Conservation (phyloP, 331 rosid species). For the Spiraea crenata region DNA sequence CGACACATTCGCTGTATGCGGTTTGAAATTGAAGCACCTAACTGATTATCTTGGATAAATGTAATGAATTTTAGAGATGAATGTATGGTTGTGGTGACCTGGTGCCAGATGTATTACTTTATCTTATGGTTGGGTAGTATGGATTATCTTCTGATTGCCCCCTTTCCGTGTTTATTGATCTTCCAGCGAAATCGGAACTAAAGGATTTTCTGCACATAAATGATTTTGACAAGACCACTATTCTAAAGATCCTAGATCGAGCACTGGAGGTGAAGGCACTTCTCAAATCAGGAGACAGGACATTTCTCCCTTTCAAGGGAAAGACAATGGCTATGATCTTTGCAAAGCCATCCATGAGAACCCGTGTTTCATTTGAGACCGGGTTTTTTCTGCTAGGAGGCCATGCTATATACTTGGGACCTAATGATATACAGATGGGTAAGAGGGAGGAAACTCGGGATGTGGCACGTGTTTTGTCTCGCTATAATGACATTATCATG, state of each 20-base stretch:
- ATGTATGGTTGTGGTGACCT: neutral
- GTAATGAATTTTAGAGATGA: neutral
- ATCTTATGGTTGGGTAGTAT: neutral
- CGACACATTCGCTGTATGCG: no score
- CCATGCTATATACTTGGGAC: conserved; percentile 89
- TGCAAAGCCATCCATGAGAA: conserved; percentile 95
- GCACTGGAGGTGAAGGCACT: conserved; percentile 80
- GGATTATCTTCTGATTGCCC: neutral
- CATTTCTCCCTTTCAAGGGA: conserved; percentile 81
- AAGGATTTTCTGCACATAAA: conserved; percentile 79
- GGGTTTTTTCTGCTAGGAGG: conserved; percentile 87
- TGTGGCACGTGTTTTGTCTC: conserved; percentile 79
- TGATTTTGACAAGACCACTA: conserved; percentile 74
- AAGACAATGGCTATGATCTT: conserved; percentile 97
- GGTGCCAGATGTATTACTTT: neutral
- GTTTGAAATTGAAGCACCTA: neutral
- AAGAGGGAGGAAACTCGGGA: conserved; percentile 97
- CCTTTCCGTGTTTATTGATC: neutral
- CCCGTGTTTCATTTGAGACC: conserved; percentile 91
- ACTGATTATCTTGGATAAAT: neutral
- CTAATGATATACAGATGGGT: conserved; percentile 94
- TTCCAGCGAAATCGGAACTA: conserved; percentile 50
- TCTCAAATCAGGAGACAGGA: conserved; percentile 78
- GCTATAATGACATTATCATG: conserved; percentile 88
- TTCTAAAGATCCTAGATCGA: conserved; percentile 72